phyloP scores from a whole-genome alignment of 192 early-diverging fungal species.

The Gigaspora rosea region DNA sequence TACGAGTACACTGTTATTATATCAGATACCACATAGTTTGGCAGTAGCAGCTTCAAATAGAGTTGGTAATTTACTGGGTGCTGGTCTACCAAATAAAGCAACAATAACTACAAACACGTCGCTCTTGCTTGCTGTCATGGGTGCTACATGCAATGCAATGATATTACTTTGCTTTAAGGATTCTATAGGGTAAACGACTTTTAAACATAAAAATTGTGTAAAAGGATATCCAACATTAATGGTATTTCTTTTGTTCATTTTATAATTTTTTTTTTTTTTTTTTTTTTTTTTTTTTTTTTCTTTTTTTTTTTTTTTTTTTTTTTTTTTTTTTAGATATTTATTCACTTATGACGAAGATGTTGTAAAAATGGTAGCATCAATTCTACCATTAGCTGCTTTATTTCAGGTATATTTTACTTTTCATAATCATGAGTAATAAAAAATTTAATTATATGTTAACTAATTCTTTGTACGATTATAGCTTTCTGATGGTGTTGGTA shows the following conservation, averaged over 20 bases:
- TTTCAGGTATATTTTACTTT: conserved; percentile 53
- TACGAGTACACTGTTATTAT: conserved; percentile 69
- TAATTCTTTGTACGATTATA: background rate
- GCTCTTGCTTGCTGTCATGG: conserved; percentile 52
- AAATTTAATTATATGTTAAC: background rate
- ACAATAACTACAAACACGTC: conserved; percentile 51
- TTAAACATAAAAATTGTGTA: background rate
- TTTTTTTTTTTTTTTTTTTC: too few relatives aligned
- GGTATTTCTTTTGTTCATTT: background rate
- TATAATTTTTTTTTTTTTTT: too few relatives aligned
- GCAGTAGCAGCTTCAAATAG: conserved; percentile 80
- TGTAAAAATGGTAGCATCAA: conserved; percentile 63
- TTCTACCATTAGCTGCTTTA: conserved; percentile 79
- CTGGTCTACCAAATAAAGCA: conserved; percentile 50
- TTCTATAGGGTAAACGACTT: conserved; percentile 59
- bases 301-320: too few relatives aligned
- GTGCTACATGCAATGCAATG: conserved; percentile 55
- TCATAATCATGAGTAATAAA: background rate
- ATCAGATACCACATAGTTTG: conserved; percentile 79
- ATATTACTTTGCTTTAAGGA: conserved; percentile 53
- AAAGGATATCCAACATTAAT: background rate
- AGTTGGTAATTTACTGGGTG: conserved; percentile 77
- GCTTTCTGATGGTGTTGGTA: conserved; percentile 65
- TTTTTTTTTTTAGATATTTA: conserved; percentile 45
- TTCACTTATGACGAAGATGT: conserved; percentile 74